Base-by-base conservation (phyloP, 805 yeast species). In the Pichia nanzhaoensis region DNA sequence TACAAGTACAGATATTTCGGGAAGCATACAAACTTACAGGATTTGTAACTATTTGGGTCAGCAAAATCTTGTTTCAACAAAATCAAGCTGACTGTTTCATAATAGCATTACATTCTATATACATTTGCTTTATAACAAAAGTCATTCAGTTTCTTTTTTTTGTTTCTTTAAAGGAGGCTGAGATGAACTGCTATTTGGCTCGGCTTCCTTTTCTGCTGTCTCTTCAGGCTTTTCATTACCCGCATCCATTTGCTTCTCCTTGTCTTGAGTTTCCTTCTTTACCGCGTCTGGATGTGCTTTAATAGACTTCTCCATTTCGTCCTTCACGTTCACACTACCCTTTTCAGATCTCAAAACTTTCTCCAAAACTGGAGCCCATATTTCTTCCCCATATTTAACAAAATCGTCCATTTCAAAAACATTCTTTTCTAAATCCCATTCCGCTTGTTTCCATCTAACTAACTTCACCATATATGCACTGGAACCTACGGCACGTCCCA, bases 401-500 rank as follows among this genome's bases (percentile, higher is more conserved):
- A 89, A 82, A 58, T 84, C 90, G 35, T 70, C 74, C 31, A 86
- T 45, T 28, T 74, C 74, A 58, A 91, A 82, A 5, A 81, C 89
- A 49, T 80, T 78, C 49, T 75, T 75, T 1, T 77, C 81, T 37
- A 91, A 64, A 34, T 76, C 78, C 96, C 97, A 93, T 38, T 84
- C 84, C 2, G 87, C 87, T 63, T 95, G 99, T 45, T 75, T 70
- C 9, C 68, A 60, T 57, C 99, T 75, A 9, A 78, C 73, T 46
- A 93, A 73, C 53, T 79, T 80, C 8, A 84, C 95, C 96, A 93
- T 90, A 58, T 88, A 88, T 0, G 95, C 87, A 21, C 86, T 77
- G 0, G 90, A 78, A 16, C 83, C 81, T 58, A 90, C 66, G 0
- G 91, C 84, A 48, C 84, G 75, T 2, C 95, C 98, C 37, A 86